Base-by-base conservation (phyloP, 768 basidiomycete genomes). In the Hygrocybe punicea region DNA sequence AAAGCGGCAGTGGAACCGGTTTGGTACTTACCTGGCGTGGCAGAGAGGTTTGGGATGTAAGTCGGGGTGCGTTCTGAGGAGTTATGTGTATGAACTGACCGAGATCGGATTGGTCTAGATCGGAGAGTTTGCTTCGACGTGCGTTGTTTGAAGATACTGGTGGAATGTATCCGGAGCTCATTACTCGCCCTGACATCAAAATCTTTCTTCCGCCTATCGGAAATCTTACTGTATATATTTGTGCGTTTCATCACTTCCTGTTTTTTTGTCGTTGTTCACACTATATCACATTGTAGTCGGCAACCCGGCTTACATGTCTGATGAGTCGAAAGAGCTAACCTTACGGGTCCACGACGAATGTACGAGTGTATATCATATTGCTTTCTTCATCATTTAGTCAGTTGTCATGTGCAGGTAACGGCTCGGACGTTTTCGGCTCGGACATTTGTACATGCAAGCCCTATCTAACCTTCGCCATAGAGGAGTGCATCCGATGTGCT, bases 1-100 rank as follows among this genome's bases (percentile, higher is more conserved):
- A 98, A 98, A 74, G 95, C 94, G 0, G 95, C 96, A 0, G 87
- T 98, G 7, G 96, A 98, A 67, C 96, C 95, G 0, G 94, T 98
- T 13, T 98, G 95, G 95, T 92, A 89, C 69, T 75, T 97, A 1
- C 95, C 95, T 44, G 93, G 93, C 10, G 85, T 98, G 1, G 96
- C 96, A 0, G 89, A 91, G 62, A 78, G 96, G n/a, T 93, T 98
- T 64, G 89, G 86, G 19, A 93, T 97, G 91, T 91, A 63, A 67
- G 89, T 78, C 14, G 24, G 51, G 36, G 6, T 44, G 51, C 33
- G 50, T 56, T 40, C 1, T 24, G 48, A 9, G 21, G 24, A 10
- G 53, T 19, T 51, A 47, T 39, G 49, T 34, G 34, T n/a, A n/a
- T 21, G 33, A 40, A 46, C 10, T 44, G 19, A 53, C 16, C 42